A percentile compares a stretch with the other conserved stretches of the same genome.
Conservation (phyloP, 2,329 filamentous ascomycete species). For the Ophiostoma novo-ulmi region DNA sequence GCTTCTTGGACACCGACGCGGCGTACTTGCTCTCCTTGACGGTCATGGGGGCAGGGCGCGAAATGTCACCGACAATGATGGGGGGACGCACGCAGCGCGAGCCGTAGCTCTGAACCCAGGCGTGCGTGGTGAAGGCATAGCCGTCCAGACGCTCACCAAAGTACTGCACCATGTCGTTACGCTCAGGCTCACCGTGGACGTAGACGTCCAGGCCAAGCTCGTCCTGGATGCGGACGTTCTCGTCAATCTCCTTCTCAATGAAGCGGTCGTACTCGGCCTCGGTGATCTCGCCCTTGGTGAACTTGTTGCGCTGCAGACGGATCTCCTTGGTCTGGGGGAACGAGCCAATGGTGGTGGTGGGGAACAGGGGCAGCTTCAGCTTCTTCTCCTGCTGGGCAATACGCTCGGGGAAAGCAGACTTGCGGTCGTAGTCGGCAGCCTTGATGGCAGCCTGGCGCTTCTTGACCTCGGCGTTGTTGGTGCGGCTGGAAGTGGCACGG, state of each 20-base stretch:
- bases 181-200: conserved; percentile 98
- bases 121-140: conserved; percentile 98
- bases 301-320: conserved; percentile 92
- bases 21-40: conserved; percentile 99
- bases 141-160: conserved; percentile 96
- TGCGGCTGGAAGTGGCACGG: conserved; percentile 85
- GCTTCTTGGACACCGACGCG: conserved; percentile 91
- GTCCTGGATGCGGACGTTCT: conserved; percentile 94
- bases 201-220: conserved; percentile 96
- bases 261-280: conserved; percentile 93
- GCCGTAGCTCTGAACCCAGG: conserved; percentile 95
- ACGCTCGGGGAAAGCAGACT: conserved; percentile 79
- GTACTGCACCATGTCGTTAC: conserved; percentile 99
- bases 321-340: conserved; percentile 99
- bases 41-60: conserved; percentile 93
- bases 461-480: conserved; percentile 97
- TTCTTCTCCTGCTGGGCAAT: conserved; percentile 85
- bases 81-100: conserved; percentile 97
- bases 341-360: conserved; percentile 97
- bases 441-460: conserved; percentile 88
- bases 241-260: conserved; percentile 97
- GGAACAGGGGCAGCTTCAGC: conserved; percentile 93
- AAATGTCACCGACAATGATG: conserved; percentile 98
- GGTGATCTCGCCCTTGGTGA: conserved; percentile 97
- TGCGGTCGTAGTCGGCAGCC: conserved; percentile 80